A percentile compares a stretch with the other conserved stretches of the same genome.
phyloP scores from a whole-genome alignment of 805 yeast species.

The Wickerhamomyces subpelliculosus region DNA sequence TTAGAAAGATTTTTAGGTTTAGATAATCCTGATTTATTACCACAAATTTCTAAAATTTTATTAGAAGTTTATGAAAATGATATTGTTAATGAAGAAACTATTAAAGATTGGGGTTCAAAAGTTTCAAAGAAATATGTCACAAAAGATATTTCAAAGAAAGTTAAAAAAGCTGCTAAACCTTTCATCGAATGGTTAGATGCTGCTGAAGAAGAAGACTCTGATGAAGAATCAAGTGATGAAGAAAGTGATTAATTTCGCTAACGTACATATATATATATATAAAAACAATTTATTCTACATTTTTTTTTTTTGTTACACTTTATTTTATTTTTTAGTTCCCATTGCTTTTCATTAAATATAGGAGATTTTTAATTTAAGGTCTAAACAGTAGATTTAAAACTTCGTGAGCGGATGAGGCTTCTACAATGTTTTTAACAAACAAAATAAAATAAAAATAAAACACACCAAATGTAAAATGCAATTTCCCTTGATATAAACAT shows the following conservation, averaged over 20 bases:
- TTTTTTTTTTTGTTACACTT: neutral
- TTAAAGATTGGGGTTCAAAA: slow-evolving; percentile 80
- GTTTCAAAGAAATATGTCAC: slow-evolving; percentile 91
- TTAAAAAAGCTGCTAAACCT: slow-evolving; percentile 93
- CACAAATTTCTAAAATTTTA: slow-evolving; percentile 73
- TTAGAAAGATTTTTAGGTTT: slow-evolving; percentile 88
- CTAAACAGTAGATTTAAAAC: too few species aligned
- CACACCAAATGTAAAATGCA: too few species aligned
- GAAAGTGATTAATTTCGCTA: slow-evolving; percentile 9
- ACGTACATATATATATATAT: neutral
- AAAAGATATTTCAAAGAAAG: slow-evolving; percentile 87
- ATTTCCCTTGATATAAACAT: too few species aligned
- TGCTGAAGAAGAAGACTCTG: slow-evolving; percentile 75
- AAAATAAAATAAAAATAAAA: too few species aligned
- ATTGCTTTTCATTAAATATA: too few species aligned
- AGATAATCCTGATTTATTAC: slow-evolving; percentile 65
- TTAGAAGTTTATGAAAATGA: slow-evolving; percentile 79
- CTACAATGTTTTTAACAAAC: too few species aligned
- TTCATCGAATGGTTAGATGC: slow-evolving; percentile 91
- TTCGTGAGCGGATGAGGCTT: too few species aligned
- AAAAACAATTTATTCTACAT: neutral
- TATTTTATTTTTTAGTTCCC: too few species aligned
- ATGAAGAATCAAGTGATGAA: slow-evolving; percentile 19
- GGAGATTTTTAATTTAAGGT: too few species aligned
- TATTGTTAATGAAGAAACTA: slow-evolving; percentile 74